These are phyloP conservation scores for Trichoderma polysporum DNA, from an alignment of 2,329 filamentous ascomycete genomes.

Conservation along the genomic window DNA sequence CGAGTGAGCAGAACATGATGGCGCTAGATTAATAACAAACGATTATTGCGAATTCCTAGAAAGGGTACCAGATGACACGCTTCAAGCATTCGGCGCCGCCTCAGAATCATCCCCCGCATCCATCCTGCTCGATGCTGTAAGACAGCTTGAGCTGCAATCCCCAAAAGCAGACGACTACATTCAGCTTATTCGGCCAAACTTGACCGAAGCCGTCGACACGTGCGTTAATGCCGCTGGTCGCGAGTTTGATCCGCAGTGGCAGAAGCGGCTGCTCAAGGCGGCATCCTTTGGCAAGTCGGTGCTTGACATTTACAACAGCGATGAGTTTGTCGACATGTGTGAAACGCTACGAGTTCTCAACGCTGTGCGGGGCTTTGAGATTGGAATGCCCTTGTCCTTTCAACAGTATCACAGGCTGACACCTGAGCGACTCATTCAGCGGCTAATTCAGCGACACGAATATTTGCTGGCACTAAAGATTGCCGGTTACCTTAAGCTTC, in stretches of 20 bases:
- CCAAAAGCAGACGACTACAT: constrained; percentile 98
- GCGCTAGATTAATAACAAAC: constrained; percentile 86
- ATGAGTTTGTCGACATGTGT: constrained; percentile 98
- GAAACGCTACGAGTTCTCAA: constrained; percentile 91
- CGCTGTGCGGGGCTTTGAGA: constrained; percentile 84
- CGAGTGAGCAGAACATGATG: constrained; percentile 61
- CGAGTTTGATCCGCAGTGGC: constrained; percentile 87
- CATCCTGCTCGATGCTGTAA: constrained; percentile 88
- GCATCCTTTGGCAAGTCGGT: constrained; percentile 98
- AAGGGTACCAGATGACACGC: constrained; percentile 80
- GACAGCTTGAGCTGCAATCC: constrained; percentile 87
- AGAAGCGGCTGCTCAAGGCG: constrained; percentile 93
- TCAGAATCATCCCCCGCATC: constrained; percentile 88
- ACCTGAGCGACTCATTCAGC: constrained; percentile 80
- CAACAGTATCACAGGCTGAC: constrained; percentile 92
- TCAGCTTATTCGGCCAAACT: constrained; percentile 81
- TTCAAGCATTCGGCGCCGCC: constrained; percentile 85
- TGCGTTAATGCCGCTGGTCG: constrained; percentile 92
- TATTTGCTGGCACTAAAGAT: constrained; percentile 88
- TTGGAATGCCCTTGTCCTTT: constrained; percentile 86
- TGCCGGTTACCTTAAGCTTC: constrained; percentile 80
- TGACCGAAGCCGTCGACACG: constrained; percentile 89
- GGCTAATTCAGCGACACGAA: constrained; percentile 84
- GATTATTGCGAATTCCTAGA: constrained; percentile 98
- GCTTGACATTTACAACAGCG: constrained; percentile 93